Conservation (phyloP, 1,139 yeast genomes). For the Zygoascus sp. region DNA sequence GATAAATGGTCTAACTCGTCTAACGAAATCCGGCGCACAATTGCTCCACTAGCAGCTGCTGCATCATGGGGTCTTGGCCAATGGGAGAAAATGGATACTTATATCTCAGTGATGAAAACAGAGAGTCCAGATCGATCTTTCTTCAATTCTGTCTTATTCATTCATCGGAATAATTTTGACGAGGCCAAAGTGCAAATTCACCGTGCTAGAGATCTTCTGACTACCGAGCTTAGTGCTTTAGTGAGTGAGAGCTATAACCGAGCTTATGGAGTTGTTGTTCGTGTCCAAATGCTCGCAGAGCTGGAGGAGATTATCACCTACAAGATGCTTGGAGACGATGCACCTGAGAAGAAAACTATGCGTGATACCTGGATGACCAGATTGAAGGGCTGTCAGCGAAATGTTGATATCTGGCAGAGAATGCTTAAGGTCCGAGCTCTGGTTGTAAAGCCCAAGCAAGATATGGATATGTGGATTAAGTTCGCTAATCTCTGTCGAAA, state of each 20-base stretch:
- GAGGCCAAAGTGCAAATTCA: conserved; percentile 77
- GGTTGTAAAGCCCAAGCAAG: conserved; percentile 92
- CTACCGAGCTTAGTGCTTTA: conserved; percentile 89
- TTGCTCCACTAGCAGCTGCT: conserved; percentile 97
- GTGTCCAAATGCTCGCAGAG: conserved; percentile 96
- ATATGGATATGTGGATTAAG: conserved; percentile 97
- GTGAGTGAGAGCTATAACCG: conserved; percentile 95
- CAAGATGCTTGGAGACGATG: conserved; percentile 72
- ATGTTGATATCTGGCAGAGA: conserved; percentile 98
- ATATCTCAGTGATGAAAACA: conserved; percentile 80
- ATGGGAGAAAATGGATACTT: conserved; percentile 95
- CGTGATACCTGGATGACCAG: conserved; percentile 93
- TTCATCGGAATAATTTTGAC: conserved; percentile 81
- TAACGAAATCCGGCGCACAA: conserved; percentile 70
- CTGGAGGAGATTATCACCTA: conserved; percentile 90
- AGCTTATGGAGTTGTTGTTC: conserved; percentile 93
- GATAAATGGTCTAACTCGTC: conserved; percentile 77
- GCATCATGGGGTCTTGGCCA: conserved; percentile 99
- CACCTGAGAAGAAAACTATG: conserved; percentile 67
- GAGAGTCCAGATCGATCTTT: conserved; percentile 95
- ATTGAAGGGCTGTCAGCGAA: conserved; percentile 86
- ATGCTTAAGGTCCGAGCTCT: conserved; percentile 89
- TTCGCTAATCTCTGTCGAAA: conserved; percentile 95
- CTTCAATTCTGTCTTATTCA: conserved; percentile 80
- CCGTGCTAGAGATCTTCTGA: conserved; percentile 81